phyloP scores from a whole-genome alignment of 2,329 filamentous ascomycete species.

The Xylariaceae sp. region DNA sequence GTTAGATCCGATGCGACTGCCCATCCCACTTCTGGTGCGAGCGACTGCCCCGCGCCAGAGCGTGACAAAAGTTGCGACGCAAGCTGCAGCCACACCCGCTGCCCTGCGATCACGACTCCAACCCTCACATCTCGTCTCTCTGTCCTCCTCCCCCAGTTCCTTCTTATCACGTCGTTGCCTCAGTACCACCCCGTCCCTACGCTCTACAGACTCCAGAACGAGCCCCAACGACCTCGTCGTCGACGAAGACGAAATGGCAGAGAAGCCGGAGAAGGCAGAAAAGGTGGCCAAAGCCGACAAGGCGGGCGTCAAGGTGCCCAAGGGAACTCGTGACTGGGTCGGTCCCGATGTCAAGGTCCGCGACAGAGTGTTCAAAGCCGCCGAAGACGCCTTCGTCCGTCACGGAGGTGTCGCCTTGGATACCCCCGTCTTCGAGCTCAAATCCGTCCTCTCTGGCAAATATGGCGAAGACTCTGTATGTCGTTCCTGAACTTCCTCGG shows the following conservation, averaged over 20 bases:
- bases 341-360: conserved; percentile 75
- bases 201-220: too few species aligned
- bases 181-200: too few species aligned
- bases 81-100: too few species aligned
- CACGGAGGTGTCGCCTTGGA: conserved; percentile 67
- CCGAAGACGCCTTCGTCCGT: conserved; percentile 45
- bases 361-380: conserved; percentile 68
- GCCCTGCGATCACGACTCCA: too few species aligned
- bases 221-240: too few species aligned
- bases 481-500: background rate
- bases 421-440: conserved; percentile 70
- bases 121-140: too few species aligned
- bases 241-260: background rate
- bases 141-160: too few species aligned
- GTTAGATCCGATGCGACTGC: conserved; percentile 15
- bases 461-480: conserved; percentile 12
- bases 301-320: conserved; percentile 68
- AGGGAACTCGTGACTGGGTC: conserved; percentile 86
- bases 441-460: conserved; percentile 68
- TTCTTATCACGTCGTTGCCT: too few species aligned
- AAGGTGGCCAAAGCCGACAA: background rate
- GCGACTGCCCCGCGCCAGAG: too few species aligned
- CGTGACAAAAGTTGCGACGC: too few species aligned
- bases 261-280: background rate
- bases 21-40: conserved; percentile 1